Evolutionary conservation across 2,329 filamentous ascomycete genomes (phyloP).

Genomic region (Drechslerella dactyloides): DNA sequence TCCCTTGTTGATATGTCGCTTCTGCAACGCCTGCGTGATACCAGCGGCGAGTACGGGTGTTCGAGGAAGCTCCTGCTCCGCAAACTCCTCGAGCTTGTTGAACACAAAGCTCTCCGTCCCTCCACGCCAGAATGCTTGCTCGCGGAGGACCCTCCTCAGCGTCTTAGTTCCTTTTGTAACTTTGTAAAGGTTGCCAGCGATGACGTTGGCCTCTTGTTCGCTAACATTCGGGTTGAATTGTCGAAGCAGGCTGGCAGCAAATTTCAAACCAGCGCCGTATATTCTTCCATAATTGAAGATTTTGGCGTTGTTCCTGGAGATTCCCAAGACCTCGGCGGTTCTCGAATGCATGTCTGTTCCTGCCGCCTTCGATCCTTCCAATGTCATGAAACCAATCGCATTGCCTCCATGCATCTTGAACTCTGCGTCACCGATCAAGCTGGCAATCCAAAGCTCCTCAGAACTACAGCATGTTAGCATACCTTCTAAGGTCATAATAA

Average conservation of each 20-base stretch:
- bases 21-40: slow-evolving; percentile 94
- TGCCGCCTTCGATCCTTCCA: slow-evolving; percentile 92
- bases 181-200: slow-evolving; percentile 80
- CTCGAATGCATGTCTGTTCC: slow-evolving; percentile 65
- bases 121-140: slow-evolving; percentile 87
- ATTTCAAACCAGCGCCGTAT: slow-evolving; percentile 95
- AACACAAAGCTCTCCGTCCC: slow-evolving; percentile 98
- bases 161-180: slow-evolving; percentile 81
- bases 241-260: slow-evolving; percentile 84
- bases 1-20: slow-evolving; percentile 82
- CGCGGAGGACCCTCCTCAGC: slow-evolving; percentile 67
- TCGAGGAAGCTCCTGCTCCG: slow-evolving; percentile 86
- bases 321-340: slow-evolving; percentile 88
- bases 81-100: slow-evolving; percentile 97
- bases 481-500: neutral
- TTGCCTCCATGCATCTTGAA: slow-evolving; percentile 96
- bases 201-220: slow-evolving; percentile 76
- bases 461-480: slow-evolving; percentile 61
- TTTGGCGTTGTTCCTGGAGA: slow-evolving; percentile 93
- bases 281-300: slow-evolving; percentile 99
- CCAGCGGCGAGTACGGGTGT: slow-evolving; percentile 93
- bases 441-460: slow-evolving; percentile 97
- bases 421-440: slow-evolving; percentile 88
- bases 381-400: slow-evolving; percentile 97
- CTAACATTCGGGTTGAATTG: slow-evolving; percentile 90